A percentile compares a stretch with the other conserved stretches of the same genome.
These are phyloP conservation scores for Leccinum variabile DNA, from an alignment of 1,284 basidiomycete species.

Conservation along the genomic window DNA sequence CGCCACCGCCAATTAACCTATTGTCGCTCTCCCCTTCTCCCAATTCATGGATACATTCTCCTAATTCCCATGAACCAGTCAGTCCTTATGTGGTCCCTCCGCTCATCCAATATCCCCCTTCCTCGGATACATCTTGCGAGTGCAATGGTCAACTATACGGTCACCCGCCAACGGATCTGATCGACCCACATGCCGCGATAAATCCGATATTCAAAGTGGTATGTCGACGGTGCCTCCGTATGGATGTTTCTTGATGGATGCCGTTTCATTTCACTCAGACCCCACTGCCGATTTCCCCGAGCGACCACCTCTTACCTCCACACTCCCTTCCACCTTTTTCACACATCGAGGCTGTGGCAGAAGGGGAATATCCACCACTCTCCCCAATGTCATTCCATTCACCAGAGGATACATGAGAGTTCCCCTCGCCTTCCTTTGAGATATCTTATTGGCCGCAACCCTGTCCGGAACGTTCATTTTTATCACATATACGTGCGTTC, in stretches of 20 bases:
- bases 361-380: slow-evolving; percentile 63
- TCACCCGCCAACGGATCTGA: slow-evolving; percentile 51
- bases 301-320: slow-evolving; percentile 42
- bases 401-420: slow-evolving; percentile 44
- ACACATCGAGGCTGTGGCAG: slow-evolving; percentile 77
- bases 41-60: slow-evolving; percentile 51
- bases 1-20: slow-evolving; percentile 71
- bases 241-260: slow-evolving; percentile 27
- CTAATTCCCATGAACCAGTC: slow-evolving; percentile 42
- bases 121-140: slow-evolving; percentile 38
- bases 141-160: slow-evolving; percentile 42
- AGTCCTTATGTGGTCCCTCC: slow-evolving; percentile 38
- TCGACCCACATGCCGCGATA: slow-evolving; percentile 65
- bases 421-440: slow-evolving; percentile 27
- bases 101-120: slow-evolving; percentile 41
- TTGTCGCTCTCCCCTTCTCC: slow-evolving; percentile 66
- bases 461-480: slow-evolving; percentile 32
- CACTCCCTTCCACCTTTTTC: slow-evolving; percentile 73
- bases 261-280: slow-evolving; percentile 41
- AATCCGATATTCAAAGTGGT: slow-evolving; percentile 93
- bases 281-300: slow-evolving; percentile 49
- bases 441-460: slow-evolving; percentile 25
- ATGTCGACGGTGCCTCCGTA: slow-evolving; percentile 44
- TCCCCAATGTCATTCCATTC: slow-evolving; percentile 72
- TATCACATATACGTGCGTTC: slow-evolving; percentile 29